Evolutionary conservation across 2,329 filamentous ascomycete species (phyloP).

Genomic region (Orbilia ellipsospora): DNA sequence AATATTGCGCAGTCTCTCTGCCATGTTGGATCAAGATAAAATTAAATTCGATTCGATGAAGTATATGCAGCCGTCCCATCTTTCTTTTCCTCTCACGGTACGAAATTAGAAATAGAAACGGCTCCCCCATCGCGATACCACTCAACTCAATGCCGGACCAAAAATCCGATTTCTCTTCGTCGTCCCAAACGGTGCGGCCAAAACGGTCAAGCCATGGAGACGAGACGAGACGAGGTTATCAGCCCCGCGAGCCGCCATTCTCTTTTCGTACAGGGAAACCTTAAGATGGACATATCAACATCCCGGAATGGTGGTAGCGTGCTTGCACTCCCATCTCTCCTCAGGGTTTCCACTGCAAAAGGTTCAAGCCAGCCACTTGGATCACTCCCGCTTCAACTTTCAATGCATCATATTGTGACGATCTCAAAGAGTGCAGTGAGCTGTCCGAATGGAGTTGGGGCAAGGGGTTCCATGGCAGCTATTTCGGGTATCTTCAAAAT

Average conservation of each 20-base stretch:
- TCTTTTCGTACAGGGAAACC: conserved; percentile 4
- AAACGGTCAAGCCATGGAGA: conserved; percentile 11
- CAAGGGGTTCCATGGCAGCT: neutral
- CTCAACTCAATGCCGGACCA: neutral
- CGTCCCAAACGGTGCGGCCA: conserved; percentile 14
- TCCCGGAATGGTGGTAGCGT: neutral
- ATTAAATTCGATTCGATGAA: too few relatives aligned
- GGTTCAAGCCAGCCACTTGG: conserved; percentile 17
- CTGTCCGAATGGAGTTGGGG: neutral
- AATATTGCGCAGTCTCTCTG: too few relatives aligned
- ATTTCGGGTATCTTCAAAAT: neutral
- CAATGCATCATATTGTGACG: neutral
- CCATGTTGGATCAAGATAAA: too few relatives aligned
- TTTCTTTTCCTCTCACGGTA: neutral
- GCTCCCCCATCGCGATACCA: too few relatives aligned
- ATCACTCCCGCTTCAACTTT: neutral
- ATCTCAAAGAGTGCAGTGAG: conserved; percentile 1
- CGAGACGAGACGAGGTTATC: too few relatives aligned
- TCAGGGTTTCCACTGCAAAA: neutral
- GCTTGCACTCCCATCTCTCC: neutral
- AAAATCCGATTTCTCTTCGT: too few relatives aligned
- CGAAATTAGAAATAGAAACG: conserved; percentile 5
- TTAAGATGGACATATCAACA: conserved; percentile 29
- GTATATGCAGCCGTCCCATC: too few relatives aligned
- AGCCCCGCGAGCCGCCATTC: neutral